These are phyloP conservation scores for Fusarium annulatum DNA, from an alignment of 2,329 filamentous ascomycete genomes.

Conservation along the genomic window DNA sequence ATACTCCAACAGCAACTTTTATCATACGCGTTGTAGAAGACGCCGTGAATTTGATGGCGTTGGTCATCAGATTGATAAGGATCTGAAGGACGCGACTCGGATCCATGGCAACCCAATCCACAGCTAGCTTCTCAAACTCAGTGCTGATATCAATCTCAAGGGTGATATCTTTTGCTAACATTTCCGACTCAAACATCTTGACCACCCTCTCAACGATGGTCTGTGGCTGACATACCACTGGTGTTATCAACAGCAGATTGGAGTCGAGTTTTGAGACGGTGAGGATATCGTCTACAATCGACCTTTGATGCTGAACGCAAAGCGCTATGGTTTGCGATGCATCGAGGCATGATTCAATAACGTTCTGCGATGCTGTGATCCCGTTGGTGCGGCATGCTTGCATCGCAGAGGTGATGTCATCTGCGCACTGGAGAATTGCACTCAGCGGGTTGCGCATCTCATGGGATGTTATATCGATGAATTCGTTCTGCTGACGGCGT, in stretches of 20 bases:
- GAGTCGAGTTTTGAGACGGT: conserved; percentile 80
- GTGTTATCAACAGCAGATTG: conserved; percentile 75
- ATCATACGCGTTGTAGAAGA: conserved; percentile 51
- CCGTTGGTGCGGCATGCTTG: neutral
- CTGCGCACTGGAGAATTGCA: conserved; percentile 77
- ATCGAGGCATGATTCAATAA: conserved; percentile 71
- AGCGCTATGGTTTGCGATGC: conserved; percentile 79
- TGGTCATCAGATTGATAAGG: conserved; percentile 80
- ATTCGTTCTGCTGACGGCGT: conserved; percentile 66
- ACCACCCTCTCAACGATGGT: conserved; percentile 71
- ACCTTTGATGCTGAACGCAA: conserved; percentile 81
- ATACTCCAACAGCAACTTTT: conserved; percentile 62
- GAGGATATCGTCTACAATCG: conserved; percentile 77
- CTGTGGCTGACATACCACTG: conserved; percentile 73
- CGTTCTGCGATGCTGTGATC: conserved; percentile 36
- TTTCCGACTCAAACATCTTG: conserved; percentile 81
- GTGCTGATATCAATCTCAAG: conserved; percentile 70
- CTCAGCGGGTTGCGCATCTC: conserved; percentile 78
- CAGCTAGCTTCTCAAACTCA: conserved; percentile 66
- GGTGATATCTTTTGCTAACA: conserved; percentile 73
- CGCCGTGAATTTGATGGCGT: conserved; percentile 81
- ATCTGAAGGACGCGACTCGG: conserved; percentile 81
- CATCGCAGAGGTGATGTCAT: conserved; percentile 68
- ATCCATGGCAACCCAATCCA: conserved; percentile 74
- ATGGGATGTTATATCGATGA: conserved; percentile 78